These are phyloP conservation scores for Adansonia digitata DNA, from an alignment of 345 rosid genomes.

Conservation along the genomic window DNA sequence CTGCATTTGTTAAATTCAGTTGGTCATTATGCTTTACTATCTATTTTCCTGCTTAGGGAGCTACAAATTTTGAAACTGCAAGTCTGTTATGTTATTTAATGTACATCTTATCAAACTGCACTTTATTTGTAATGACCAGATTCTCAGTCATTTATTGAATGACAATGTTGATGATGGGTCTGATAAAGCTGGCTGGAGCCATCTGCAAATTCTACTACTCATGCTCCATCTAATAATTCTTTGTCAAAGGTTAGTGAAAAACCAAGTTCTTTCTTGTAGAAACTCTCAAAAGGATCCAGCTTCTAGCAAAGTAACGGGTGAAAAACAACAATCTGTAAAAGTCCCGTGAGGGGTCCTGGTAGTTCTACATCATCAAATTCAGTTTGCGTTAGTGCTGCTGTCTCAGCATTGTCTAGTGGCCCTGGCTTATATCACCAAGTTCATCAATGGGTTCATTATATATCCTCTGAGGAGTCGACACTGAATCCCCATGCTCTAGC, in stretches of 20 bases:
- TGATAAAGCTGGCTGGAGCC: slow-evolving; percentile 40
- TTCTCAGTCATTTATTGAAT: slow-evolving; percentile 23
- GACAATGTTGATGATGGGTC: slow-evolving; percentile 31
- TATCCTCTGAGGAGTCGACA: slow-evolving; percentile 71
- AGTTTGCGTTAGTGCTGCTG: slow-evolving; percentile 36
- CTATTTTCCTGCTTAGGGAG: background rate
- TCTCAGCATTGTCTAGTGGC: slow-evolving; percentile 41
- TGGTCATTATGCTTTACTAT: slow-evolving; percentile 31
- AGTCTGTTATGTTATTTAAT: background rate
- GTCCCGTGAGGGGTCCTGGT: slow-evolving; percentile 46
- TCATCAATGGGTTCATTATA: slow-evolving; percentile 73
- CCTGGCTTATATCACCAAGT: slow-evolving; percentile 70
- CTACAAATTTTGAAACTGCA: background rate
- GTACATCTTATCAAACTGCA: background rate
- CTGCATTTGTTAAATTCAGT: slow-evolving; percentile 22
- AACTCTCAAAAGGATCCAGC: too few relatives aligned
- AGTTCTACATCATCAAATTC: slow-evolving; percentile 60
- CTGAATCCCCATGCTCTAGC: slow-evolving; percentile 70
- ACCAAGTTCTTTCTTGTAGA: too few relatives aligned
- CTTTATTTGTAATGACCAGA: slow-evolving; percentile 26
- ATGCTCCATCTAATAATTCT: slow-evolving; percentile 24
- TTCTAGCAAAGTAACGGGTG: too few relatives aligned
- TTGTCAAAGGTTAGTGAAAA: too few relatives aligned
- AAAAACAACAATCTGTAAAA: slow-evolving; percentile 31
- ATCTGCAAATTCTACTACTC: slow-evolving; percentile 27